Base-by-base conservation (phyloP, 1,284 basidiomycete species). In the Mycosarcoma maydis region DNA sequence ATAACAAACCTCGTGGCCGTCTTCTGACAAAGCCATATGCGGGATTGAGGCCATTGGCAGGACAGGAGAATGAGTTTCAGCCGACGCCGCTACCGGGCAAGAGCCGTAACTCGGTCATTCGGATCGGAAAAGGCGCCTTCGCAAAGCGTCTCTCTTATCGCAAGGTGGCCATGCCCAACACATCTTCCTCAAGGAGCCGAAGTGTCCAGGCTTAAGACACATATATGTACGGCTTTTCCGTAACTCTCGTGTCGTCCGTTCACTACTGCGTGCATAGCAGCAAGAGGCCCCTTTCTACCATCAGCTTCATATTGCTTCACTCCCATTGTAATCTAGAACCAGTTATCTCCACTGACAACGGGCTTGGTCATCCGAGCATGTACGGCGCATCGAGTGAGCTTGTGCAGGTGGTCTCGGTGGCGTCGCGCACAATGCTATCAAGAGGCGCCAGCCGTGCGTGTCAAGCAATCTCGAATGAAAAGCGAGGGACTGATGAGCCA, bases 91-190 rank as follows among this genome's bases (percentile, higher is more conserved):
- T 70, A 40, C 58, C 58, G 16, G 64, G 70, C 32, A 70, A 56
- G 46, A 43, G 22, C 6, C 59, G 72, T 23, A 77, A 77, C 51
- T 75, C 72, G 30, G 78, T 79, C 33, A 64, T 80, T 45, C 73
- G 78, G 11, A 61, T 80, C 22, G 72, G 72, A 20, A 79, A 79
- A 56, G 78, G 78, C 23, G 62, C 60, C 2, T 80, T 76, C 49
- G 78, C 78, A 3, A 76, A 73, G 61, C 59, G 78, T 24, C 64
- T 66, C 48, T 59, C 66, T 54, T 71, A 66, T 26, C 68, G 68
- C 40, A 57, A 56, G 30, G 49, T 54, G 13, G 19, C 53, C 17
- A 61, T 68, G 38, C 65, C 65, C 11, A 38, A 14, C 23, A 22
- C 52, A 6, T 14, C 44, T 4, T 47, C 53, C 42, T 19, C 53